Base-by-base conservation (phyloP, 805 yeast genomes). In the Grigorovia transvaalensis region DNA sequence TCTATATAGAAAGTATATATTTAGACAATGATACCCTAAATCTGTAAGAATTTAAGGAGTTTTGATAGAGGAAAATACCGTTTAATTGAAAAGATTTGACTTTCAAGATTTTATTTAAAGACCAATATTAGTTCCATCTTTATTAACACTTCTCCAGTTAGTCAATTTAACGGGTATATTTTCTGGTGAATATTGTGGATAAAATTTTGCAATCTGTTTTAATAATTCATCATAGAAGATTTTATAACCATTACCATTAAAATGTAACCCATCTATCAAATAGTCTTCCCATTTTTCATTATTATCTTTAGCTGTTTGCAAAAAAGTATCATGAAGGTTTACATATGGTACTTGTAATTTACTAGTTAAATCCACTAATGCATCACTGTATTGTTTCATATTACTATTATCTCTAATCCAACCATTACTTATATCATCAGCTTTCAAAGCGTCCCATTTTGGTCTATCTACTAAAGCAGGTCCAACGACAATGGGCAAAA, bases 181-280 rank as follows among this genome's bases (percentile, higher is more conserved):
- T 8, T 69, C 75, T 1, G 84, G 76, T 3, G 61, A 52, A 17
- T 72, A 63, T 45, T 78, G 78, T 0, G 86, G 87, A 57, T 76
- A 82, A 13, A 55, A 30, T 4, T 53, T 54, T 2, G 62, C 56
- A 45, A 83, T 77, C 5, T 64, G 59, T 44, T 60, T 57, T 49
- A 72, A 52, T 19, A 82, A 55, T 45, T 69, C 76, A n/a, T 74
- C 65, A 54, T 64, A 81, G 54, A 76, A 65, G 9, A 82, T 48
- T 51, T 68, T 63, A 65, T 84, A 84, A 0, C 80, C 83, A 33
- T 66, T 61, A 0, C 79, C 78, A 2, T 77, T 70, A 62, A 71
- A 84, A 64, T 85, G 90, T 45, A 85, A 62, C 4, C 89, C 89
- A 54, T 78, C 83, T 13, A 62, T 55, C 13, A 79, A 59, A 8